These are phyloP conservation scores for Alliaria petiolata DNA, from an alignment of 345 rosid genomes.

Conservation along the genomic window DNA sequence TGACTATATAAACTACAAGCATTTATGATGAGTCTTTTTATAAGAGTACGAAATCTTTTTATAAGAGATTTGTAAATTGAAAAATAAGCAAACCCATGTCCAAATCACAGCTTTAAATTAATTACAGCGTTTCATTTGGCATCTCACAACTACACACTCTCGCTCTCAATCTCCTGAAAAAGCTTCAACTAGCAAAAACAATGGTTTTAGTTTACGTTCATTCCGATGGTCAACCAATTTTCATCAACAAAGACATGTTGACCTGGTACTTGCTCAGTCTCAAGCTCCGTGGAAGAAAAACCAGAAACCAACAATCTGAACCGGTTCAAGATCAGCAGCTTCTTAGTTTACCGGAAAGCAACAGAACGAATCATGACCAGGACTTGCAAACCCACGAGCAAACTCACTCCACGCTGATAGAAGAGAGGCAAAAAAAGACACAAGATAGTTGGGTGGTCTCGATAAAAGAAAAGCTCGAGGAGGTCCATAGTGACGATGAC, in stretches of 20 bases:
- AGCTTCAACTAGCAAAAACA: conserved; percentile 8
- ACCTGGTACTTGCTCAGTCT: conserved; percentile 29
- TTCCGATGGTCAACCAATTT: conserved; percentile 14
- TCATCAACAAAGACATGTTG: conserved; percentile 25
- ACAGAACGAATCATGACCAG: neutral
- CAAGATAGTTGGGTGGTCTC: conserved; percentile 44
- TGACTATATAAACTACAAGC: neutral
- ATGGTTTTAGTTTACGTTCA: conserved; percentile 25
- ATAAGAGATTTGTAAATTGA: neutral
- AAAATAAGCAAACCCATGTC: neutral
- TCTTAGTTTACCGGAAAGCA: neutral
- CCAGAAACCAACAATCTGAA: neutral
- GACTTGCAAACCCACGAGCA: neutral
- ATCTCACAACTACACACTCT: neutral
- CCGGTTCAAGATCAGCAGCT: neutral
- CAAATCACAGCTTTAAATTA: neutral
- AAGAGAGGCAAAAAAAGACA: too few relatives aligned
- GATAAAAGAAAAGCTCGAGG: conserved; percentile 52
- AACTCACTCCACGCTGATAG: too few relatives aligned
- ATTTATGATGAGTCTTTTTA: neutral
- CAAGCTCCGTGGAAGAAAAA: neutral
- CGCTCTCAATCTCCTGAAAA: conserved; percentile 1
- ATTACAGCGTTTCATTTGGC: neutral
- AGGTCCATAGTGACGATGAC: conserved; percentile 48
- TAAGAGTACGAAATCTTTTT: neutral